Percentiles rank a stretch among this genome's conserved stretches.
Evolutionary conservation across 2,329 filamentous ascomycete genomes (phyloP).

Genomic region (Trichoderma afroharzianum): DNA sequence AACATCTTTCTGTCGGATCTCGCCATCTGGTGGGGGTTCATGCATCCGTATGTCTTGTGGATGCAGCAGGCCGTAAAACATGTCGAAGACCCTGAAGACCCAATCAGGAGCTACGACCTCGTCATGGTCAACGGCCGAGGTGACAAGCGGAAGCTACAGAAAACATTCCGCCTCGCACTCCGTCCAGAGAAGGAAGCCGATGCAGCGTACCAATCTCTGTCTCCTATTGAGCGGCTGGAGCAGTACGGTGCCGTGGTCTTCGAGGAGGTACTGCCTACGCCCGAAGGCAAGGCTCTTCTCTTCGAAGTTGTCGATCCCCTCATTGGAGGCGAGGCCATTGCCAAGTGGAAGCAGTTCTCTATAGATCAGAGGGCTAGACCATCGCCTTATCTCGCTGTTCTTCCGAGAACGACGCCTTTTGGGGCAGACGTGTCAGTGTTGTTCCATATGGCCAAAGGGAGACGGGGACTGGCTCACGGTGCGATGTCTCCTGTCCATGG

Average conservation of each 20-base stretch:
- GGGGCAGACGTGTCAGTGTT: neutral
- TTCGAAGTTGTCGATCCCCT: constrained; percentile 7
- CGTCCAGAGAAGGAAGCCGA: neutral
- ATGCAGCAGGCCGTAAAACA: constrained; percentile 4
- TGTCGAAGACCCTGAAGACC: neutral
- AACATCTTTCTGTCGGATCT: constrained; percentile 14
- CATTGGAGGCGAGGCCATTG: neutral
- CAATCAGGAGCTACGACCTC: constrained; percentile 3
- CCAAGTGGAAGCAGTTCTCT: constrained; percentile 4
- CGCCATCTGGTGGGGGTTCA: constrained; percentile 4
- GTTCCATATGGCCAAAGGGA: neutral
- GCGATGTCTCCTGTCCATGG: constrained; percentile 8
- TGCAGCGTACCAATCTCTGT: neutral
- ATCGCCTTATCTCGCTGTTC: neutral
- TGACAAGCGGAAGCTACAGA: neutral
- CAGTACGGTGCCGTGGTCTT: neutral
- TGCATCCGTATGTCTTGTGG: constrained; percentile 8
- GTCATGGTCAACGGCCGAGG: constrained; percentile 10
- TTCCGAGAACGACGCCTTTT: neutral
- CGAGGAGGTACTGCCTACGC: neutral
- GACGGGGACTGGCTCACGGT: neutral
- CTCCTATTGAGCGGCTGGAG: neutral
- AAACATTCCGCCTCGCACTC: neutral
- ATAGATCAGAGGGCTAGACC: neutral
- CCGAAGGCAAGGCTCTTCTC: neutral